Percentiles rank a stretch among this genome's conserved stretches.
These are phyloP conservation scores for Chenopodium suecicum DNA, from an alignment of 148 eudicot species.

Conservation along the genomic window DNA sequence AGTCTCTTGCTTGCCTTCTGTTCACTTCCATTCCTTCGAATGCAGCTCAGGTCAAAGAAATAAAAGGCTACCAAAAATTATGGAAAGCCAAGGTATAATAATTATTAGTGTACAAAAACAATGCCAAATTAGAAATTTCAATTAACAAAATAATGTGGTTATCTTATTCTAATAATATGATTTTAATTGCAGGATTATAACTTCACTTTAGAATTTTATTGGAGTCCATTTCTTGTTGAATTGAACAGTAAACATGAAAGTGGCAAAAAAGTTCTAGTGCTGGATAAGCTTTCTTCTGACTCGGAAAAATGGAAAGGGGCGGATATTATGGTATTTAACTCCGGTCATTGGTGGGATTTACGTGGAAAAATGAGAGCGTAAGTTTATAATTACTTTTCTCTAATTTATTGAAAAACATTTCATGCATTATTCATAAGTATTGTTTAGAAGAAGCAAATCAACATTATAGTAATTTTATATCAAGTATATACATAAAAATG, in stretches of 20 bases:
- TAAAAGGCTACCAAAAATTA: not conserved
- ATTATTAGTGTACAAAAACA: too few relatives aligned
- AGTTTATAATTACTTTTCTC: not conserved
- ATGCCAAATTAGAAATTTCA: too few relatives aligned
- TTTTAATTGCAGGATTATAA: constrained; percentile 41
- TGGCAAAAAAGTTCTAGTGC: constrained; percentile 33
- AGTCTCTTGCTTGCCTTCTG: constrained; percentile 44
- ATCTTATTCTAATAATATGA: not conserved
- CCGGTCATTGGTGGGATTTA: constrained; percentile 59
- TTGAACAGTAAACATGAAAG: constrained; percentile 25
- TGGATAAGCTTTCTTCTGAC: constrained; percentile 31
- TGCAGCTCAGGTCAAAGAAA: not conserved
- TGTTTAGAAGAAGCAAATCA: too few relatives aligned
- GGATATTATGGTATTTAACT: constrained; percentile 48
- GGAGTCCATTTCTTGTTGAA: constrained; percentile 45
- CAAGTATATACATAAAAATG: too few relatives aligned
- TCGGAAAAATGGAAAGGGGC: constrained; percentile 42
- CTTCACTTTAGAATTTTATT: constrained; percentile 48
- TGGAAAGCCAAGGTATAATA: constrained; percentile 29
- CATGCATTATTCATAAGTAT: too few relatives aligned
- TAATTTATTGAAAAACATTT: too few relatives aligned
- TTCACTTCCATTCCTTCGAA: constrained; percentile 24
- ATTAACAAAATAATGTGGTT: too few relatives aligned
- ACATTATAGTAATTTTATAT: too few relatives aligned
- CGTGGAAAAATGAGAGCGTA: constrained; percentile 34